These are phyloP conservation scores for Arthroderma sp. DNA, from an alignment of 2,329 filamentous ascomycete species.

Conservation along the genomic window DNA sequence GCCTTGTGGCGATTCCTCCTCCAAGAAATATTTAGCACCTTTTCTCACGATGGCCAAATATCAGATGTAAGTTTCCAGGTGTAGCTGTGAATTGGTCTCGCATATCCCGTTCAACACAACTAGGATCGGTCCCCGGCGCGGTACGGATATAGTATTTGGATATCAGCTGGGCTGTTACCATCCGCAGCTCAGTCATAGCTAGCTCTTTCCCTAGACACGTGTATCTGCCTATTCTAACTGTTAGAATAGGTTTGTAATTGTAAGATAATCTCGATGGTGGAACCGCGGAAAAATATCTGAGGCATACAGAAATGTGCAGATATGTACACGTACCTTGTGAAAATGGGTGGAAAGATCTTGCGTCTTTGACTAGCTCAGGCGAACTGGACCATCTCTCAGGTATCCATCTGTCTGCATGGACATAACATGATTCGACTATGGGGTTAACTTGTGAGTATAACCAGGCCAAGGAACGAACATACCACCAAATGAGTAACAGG, in stretches of 20 bases:
- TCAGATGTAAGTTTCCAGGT: neutral
- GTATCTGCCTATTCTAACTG: constrained; percentile 13
- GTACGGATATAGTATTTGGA: constrained; percentile 13
- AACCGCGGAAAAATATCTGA: too few species aligned
- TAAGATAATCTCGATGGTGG: too few species aligned
- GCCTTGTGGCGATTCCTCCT: neutral
- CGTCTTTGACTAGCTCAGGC: constrained; percentile 16
- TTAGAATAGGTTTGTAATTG: too few species aligned
- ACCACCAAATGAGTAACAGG: neutral
- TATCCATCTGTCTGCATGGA: constrained; percentile 16
- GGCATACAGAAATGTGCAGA: too few species aligned
- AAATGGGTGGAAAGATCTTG: constrained; percentile 16
- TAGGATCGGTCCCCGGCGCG: constrained; percentile 6
- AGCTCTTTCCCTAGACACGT: constrained; percentile 19
- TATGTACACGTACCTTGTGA: constrained; percentile 11
- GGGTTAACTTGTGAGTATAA: neutral
- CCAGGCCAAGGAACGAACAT: neutral
- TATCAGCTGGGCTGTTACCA: constrained; percentile 16
- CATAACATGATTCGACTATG: neutral
- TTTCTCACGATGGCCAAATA: neutral
- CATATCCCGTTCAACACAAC: neutral
- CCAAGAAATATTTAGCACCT: neutral
- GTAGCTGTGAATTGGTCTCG: neutral
- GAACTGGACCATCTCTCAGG: constrained; percentile 19
- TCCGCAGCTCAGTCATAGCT: constrained; percentile 20